Evolutionary conservation across 768 basidiomycete species (phyloP), one percentile per base, ranked within the genome.

Genomic region (Tulasnella sp.): DNA sequence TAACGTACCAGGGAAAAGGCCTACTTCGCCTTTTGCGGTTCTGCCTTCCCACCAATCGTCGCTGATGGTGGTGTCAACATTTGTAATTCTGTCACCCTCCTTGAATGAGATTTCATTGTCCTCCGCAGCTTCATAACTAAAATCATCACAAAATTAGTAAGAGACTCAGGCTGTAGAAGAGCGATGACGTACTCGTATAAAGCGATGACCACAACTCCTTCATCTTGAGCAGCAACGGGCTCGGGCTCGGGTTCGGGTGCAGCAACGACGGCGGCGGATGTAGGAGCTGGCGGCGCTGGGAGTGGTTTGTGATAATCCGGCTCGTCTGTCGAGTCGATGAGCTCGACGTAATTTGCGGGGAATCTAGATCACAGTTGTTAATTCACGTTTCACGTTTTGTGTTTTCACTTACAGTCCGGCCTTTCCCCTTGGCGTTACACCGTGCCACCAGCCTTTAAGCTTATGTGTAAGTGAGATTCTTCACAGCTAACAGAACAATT

Each of bases 41-140:
- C 66, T 74, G 3, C 87, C 86, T 56, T 79, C 71, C 87, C 87
- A 90, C 88, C 87, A 90, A 58, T 87, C 87, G n/a, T 88, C 86
- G 7, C 77, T 80, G n/a, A 54, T 46, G 5, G 77, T 78, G 47
- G 81, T 78, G 60, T 88, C 84, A 47, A 95, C 84, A 49, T 82
- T 71, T 15, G 69, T 72, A 61, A 95, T 85, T 50, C 70, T 67
- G 31, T 91, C 90, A 24, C 86, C 87, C 63, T 89, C 90, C 27
- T 63, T 68, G 74, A 96, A 89, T 3, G 79, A 73, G 25, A 95
- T 67, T 61, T 95, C 91, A 60, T 96, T 95, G 58, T 90, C 89
- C 62, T 95, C 91, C 0, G 77, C 77, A 0, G 91, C 87, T 8
- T 89, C 86, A 60, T 92, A 93, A 56, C 86, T 91, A 47, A 4